A percentile compares a stretch with the other conserved stretches of the same genome.
These are phyloP conservation scores for Grammothele lineata DNA, from an alignment of 768 basidiomycete genomes.

Conservation along the genomic window DNA sequence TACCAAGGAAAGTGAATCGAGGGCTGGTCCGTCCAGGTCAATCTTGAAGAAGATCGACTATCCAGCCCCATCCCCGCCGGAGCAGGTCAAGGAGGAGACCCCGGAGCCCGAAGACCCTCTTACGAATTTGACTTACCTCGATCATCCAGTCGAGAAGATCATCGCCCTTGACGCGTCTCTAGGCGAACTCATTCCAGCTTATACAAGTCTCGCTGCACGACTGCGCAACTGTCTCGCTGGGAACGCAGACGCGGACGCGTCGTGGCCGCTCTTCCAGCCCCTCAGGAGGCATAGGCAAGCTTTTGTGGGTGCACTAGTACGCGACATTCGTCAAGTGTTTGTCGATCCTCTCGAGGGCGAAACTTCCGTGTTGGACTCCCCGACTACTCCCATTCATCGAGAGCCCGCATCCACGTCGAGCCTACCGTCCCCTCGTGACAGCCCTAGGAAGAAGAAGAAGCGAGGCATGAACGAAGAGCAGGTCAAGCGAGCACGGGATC, in stretches of 20 bases:
- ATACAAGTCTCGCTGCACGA: slow-evolving; percentile 65
- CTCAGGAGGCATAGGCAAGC: slow-evolving; percentile 48
- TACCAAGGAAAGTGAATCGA: slow-evolving; percentile 31
- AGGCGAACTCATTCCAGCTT: slow-evolving; percentile 66
- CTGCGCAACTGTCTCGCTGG: slow-evolving; percentile 43
- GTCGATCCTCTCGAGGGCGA: slow-evolving; percentile 44
- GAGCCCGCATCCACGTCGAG: slow-evolving; percentile 7
- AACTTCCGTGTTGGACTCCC: neutral
- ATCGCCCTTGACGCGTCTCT: slow-evolving; percentile 44
- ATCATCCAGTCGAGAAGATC: slow-evolving; percentile 59
- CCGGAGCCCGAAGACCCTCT: slow-evolving; percentile 77
- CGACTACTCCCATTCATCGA: neutral
- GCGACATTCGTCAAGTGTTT: slow-evolving; percentile 65
- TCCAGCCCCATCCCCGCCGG: slow-evolving; percentile 31
- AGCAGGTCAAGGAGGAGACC: slow-evolving; percentile 54
- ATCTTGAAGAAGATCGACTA: slow-evolving; percentile 59
- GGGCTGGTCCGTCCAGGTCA: slow-evolving; percentile 50
- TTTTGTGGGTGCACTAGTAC: slow-evolving; percentile 56
- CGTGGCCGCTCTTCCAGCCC: slow-evolving; percentile 72
- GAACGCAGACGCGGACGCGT: slow-evolving; percentile 51
- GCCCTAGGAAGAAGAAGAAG: slow-evolving; percentile 62
- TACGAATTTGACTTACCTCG: slow-evolving; percentile 57
- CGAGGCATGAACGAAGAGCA: slow-evolving; percentile 74
- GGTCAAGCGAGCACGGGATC: slow-evolving; percentile 74
- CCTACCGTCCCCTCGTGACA: slow-evolving; percentile 68